A percentile compares a stretch with the other conserved stretches of the same genome.
Evolutionary conservation across 495 filamentous ascomycete genomes (phyloP).

Genomic region (Pyrenula massariospora): DNA sequence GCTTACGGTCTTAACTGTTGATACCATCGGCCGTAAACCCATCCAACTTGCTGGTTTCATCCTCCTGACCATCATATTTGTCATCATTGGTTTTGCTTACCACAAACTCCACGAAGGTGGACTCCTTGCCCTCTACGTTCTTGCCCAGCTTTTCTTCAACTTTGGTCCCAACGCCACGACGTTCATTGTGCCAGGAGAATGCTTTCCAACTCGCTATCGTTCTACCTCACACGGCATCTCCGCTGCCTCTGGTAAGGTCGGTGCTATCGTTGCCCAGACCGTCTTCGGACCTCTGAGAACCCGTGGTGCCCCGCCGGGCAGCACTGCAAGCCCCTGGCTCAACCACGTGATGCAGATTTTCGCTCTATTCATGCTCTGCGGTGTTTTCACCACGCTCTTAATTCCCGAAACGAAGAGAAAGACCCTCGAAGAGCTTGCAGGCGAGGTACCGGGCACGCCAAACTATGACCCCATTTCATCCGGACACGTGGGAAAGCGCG

Average conservation of each 20-base stretch:
- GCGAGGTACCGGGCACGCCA: slow-evolving; percentile 20
- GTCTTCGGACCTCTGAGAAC: slow-evolving; percentile 35
- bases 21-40: slow-evolving; percentile 64
- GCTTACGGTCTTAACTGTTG: slow-evolving; percentile 57
- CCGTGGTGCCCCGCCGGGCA: slow-evolving; percentile 22
- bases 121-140: slow-evolving; percentile 63
- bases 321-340: slow-evolving; percentile 48
- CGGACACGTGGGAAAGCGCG: slow-evolving; percentile 3
- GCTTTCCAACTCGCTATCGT: slow-evolving; percentile 80
- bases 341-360: slow-evolving; percentile 75
- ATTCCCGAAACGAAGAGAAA: slow-evolving; percentile 69
- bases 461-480: slow-evolving; percentile 10
- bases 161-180: slow-evolving; percentile 79
- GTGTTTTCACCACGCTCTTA: slow-evolving; percentile 49
- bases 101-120: slow-evolving; percentile 31
- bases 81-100: slow-evolving; percentile 64
- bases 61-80: slow-evolving; percentile 64
- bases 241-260: slow-evolving; percentile 72
- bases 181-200: slow-evolving; percentile 83
- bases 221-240: slow-evolving; percentile 77
- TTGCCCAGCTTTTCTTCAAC: slow-evolving; percentile 86
- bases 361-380: slow-evolving; percentile 68
- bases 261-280: slow-evolving; percentile 48
- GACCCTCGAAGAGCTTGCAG: slow-evolving; percentile 48
- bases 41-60: slow-evolving; percentile 70